A percentile compares a stretch with the other conserved stretches of the same genome.
These are phyloP conservation scores for Beauveria sp. DNA, from an alignment of 2,329 filamentous ascomycete genomes.

Conservation along the genomic window DNA sequence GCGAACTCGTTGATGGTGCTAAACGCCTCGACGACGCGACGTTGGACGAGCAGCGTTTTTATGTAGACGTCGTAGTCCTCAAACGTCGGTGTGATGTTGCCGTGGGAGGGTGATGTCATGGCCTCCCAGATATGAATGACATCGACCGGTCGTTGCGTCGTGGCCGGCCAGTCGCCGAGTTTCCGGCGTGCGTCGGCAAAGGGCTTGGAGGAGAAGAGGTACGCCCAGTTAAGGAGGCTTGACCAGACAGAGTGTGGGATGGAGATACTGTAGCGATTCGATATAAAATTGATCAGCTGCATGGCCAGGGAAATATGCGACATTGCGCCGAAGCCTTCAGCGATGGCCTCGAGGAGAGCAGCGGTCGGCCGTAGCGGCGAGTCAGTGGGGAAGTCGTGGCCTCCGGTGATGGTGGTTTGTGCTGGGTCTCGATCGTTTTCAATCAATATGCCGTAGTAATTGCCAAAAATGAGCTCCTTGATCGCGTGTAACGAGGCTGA, in stretches of 20 bases:
- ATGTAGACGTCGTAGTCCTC: conserved; percentile 43
- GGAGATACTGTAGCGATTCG: conserved; percentile 47
- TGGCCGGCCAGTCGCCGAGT: conserved; percentile 21
- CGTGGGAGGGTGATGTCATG: conserved; percentile 48
- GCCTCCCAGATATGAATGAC: conserved; percentile 48
- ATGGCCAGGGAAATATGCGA: conserved; percentile 53
- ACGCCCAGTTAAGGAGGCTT: conserved; percentile 60
- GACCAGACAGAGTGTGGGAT: conserved; percentile 56
- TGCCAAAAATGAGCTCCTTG: conserved; percentile 24
- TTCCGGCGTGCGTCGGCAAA: conserved; percentile 29
- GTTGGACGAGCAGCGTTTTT: conserved; percentile 29
- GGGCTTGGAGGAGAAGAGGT: conserved; percentile 41
- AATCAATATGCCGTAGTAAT: conserved; percentile 24
- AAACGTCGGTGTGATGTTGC: conserved; percentile 49
- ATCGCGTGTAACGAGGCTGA: conserved; percentile 27
- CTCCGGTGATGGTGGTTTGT: conserved; percentile 22
- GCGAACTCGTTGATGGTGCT: conserved; percentile 32
- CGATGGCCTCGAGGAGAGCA: conserved; percentile 56
- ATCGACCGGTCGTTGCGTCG: conserved; percentile 32
- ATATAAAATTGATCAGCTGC: conserved; percentile 54
- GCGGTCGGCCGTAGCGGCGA: conserved; percentile 52
- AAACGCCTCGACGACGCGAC: conserved; percentile 24
- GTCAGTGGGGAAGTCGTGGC: conserved; percentile 33
- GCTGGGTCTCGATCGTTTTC: conserved; percentile 14
- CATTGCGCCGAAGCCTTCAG: conserved; percentile 61